A percentile compares a stretch with the other conserved stretches of the same genome.
These are phyloP conservation scores for Solanum chmielewskii DNA, from an alignment of 257 asterid genomes.

Conservation along the genomic window DNA sequence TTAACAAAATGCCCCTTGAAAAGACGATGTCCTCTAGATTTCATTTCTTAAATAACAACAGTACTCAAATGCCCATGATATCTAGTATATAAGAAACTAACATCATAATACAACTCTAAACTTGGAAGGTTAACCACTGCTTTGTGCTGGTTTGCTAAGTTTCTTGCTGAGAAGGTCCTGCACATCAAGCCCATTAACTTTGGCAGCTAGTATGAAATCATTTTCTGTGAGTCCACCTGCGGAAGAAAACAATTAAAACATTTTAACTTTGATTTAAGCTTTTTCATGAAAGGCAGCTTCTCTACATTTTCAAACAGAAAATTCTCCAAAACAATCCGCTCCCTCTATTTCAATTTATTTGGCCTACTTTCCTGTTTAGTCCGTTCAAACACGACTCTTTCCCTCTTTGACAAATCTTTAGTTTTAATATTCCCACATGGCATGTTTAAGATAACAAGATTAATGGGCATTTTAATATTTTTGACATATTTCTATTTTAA, in stretches of 20 bases:
- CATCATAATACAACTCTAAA: background rate
- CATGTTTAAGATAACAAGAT: background rate
- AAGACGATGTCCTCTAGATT: background rate
- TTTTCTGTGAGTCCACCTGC: slow-evolving; percentile 94
- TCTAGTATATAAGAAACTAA: background rate
- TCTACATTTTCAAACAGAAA: background rate
- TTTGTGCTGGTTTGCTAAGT: slow-evolving; percentile 6
- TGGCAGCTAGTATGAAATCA: slow-evolving; percentile 89
- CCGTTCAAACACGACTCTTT: no score
- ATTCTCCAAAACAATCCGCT: background rate
- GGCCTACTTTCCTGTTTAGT: background rate
- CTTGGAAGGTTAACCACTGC: background rate
- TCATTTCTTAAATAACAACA: background rate
- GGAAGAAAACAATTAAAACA: background rate
- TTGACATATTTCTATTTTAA: background rate
- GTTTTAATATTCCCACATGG: background rate
- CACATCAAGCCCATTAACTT: slow-evolving; percentile 56
- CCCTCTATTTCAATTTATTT: background rate
- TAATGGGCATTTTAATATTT: background rate
- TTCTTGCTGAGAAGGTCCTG: slow-evolving; percentile 68
- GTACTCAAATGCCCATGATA: background rate
- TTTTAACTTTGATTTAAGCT: background rate
- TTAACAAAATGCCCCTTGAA: background rate
- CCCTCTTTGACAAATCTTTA: background rate
- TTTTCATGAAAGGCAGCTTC: background rate